These are phyloP conservation scores for Lycium barbarum DNA, from an alignment of 257 asterid genomes.

Conservation along the genomic window DNA sequence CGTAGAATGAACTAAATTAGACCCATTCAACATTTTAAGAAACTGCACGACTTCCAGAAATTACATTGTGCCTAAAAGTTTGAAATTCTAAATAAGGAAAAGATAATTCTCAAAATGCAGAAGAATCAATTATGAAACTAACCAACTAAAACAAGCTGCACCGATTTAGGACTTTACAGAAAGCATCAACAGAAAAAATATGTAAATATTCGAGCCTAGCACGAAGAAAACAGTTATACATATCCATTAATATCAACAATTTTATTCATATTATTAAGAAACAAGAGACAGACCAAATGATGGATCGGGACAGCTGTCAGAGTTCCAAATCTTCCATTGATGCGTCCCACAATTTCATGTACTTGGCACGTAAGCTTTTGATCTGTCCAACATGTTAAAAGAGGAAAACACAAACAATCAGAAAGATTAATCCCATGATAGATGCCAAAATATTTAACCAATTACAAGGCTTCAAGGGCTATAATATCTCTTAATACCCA, in stretches of 20 bases:
- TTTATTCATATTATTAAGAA: not conserved
- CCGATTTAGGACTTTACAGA: not conserved
- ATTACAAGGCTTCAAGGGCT: not conserved
- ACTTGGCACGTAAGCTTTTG: slow-evolving; percentile 97
- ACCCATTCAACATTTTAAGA: not conserved
- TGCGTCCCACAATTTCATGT: slow-evolving; percentile 98
- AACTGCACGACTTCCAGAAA: slow-evolving; percentile 6
- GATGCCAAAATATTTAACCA: not conserved
- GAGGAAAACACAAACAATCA: slow-evolving; percentile 21
- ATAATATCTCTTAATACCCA: not conserved
- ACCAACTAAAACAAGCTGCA: slow-evolving; percentile 10
- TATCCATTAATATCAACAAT: not conserved
- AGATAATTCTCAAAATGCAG: not conserved
- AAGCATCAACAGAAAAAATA: not conserved
- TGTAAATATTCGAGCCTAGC: not conserved
- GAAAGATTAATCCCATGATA: slow-evolving; percentile 2
- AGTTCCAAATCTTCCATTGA: slow-evolving; percentile 95
- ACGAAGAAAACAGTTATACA: not conserved
- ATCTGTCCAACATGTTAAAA: slow-evolving; percentile 53
- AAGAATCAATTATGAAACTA: not conserved
- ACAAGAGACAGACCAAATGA: slow-evolving; percentile 77
- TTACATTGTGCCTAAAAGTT: not conserved
- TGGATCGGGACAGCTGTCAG: slow-evolving; percentile 92
- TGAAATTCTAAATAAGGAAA: not conserved
- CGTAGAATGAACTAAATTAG: not conserved